Percentiles rank a stretch among this genome's conserved stretches.
phyloP scores from a whole-genome alignment of 2,329 filamentous ascomycete genomes.

The Bipolaris victoriae region DNA sequence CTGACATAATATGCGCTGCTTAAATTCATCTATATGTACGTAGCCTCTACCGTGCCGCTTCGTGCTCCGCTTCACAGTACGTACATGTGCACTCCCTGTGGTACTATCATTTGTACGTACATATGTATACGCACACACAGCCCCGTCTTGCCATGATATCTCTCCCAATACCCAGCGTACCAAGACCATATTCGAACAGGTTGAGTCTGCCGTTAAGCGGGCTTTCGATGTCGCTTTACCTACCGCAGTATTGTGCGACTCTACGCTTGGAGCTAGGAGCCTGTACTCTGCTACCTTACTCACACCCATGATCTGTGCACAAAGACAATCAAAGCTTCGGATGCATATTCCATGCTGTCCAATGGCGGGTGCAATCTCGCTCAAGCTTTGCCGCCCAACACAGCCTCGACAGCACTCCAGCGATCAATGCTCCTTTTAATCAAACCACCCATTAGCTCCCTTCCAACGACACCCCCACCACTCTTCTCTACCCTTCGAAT shows the following conservation, averaged over 20 bases:
- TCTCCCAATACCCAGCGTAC: background rate
- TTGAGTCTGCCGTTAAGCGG: background rate
- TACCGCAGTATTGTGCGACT: background rate
- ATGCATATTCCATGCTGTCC: background rate
- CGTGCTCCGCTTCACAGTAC: background rate
- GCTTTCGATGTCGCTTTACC: background rate
- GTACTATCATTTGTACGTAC: background rate
- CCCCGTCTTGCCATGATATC: background rate
- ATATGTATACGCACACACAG: background rate
- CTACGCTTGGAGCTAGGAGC: background rate
- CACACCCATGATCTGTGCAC: background rate
- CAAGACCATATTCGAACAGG: background rate
- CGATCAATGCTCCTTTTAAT: slow-evolving; percentile 66
- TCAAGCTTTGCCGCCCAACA: slow-evolving; percentile 23
- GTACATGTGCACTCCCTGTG: background rate
- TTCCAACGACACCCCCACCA: slow-evolving; percentile 75
- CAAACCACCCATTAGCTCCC: slow-evolving; percentile 65
- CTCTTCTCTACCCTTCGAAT: slow-evolving; percentile 78
- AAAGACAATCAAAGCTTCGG: background rate
- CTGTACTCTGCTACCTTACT: background rate
- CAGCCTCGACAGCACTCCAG: slow-evolving; percentile 64
- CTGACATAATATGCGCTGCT: no score
- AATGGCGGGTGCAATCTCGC: background rate
- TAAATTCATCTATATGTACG: no score
- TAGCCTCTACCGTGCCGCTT: background rate